Evolutionary conservation across 495 filamentous ascomycete species (phyloP).

Genomic region (Penicillium silybi): DNA sequence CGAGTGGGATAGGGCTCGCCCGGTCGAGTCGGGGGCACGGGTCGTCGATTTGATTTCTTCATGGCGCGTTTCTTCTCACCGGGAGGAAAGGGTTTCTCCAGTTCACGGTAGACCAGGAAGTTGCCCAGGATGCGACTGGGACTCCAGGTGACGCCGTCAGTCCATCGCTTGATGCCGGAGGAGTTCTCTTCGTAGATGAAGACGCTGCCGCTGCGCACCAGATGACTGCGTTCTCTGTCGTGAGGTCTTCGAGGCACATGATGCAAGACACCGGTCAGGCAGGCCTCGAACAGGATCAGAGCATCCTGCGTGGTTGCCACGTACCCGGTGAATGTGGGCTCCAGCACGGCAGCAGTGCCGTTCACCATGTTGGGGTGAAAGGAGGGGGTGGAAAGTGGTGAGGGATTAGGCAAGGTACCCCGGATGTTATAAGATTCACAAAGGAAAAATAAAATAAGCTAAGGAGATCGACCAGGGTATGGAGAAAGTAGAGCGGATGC

Average conservation of each 20-base stretch:
- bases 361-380: conserved; percentile 38
- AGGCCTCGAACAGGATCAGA: conserved; percentile 70
- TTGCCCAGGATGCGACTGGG: conserved; percentile 86
- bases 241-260: conserved; percentile 81
- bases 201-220: conserved; percentile 78
- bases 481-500: conserved; percentile 25
- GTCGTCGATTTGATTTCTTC: conserved; percentile 58
- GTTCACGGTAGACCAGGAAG: conserved; percentile 85
- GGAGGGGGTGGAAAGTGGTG: not conserved
- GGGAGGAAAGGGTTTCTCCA: conserved; percentile 74
- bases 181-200: conserved; percentile 89
- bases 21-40: conserved; percentile 34
- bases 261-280: conserved; percentile 60
- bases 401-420: conserved; percentile 5
- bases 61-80: conserved; percentile 87
- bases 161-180: conserved; percentile 92
- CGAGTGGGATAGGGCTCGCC: conserved; percentile 47
- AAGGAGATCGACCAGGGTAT: conserved; percentile 33
- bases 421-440: conserved; percentile 3
- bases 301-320: conserved; percentile 71
- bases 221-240: conserved; percentile 67
- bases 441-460: conserved; percentile 23
- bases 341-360: conserved; percentile 43
- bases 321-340: conserved; percentile 62
- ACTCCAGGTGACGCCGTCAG: conserved; percentile 85